Evolutionary conservation across 108 stramenopile genomes (phyloP).

Genomic region (Skeletonema marinoi): DNA sequence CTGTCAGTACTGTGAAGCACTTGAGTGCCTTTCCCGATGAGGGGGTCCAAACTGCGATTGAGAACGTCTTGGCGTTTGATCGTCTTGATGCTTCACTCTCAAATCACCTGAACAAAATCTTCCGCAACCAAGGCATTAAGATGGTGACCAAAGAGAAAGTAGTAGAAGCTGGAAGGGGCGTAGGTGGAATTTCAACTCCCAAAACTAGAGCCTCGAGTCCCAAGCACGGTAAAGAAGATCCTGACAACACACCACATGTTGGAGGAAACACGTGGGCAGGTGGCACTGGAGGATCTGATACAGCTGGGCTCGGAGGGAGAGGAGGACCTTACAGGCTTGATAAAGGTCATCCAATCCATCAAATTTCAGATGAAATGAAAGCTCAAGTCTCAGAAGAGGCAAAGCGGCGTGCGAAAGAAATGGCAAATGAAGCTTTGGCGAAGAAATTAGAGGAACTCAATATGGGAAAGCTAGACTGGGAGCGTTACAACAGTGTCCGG

Average conservation of each 20-base stretch:
- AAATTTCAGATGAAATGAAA: slow-evolving; percentile 88
- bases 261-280: slow-evolving; percentile 94
- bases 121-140: slow-evolving; percentile 52
- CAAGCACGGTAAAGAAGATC: slow-evolving; percentile 76
- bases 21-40: slow-evolving; percentile 78
- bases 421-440: slow-evolving; percentile 74
- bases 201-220: slow-evolving; percentile 44
- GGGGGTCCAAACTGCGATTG: slow-evolving; percentile 62
- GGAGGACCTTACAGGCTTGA: slow-evolving; percentile 93
- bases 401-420: slow-evolving; percentile 53
- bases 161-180: neutral
- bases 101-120: slow-evolving; percentile 51
- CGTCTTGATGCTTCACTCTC: slow-evolving; percentile 55
- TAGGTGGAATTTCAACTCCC: slow-evolving; percentile 40
- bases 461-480: slow-evolving; percentile 82
- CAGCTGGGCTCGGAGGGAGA: slow-evolving; percentile 91
- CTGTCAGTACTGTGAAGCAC: slow-evolving; percentile 84
- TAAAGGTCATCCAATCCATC: slow-evolving; percentile 82
- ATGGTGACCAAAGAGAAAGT: slow-evolving; percentile 12
- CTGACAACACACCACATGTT: slow-evolving; percentile 73
- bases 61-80: slow-evolving; percentile 88
- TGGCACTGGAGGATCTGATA: slow-evolving; percentile 90
- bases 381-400: slow-evolving; percentile 81
- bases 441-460: slow-evolving; percentile 74
- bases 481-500: slow-evolving; percentile 63